A percentile compares a stretch with the other conserved stretches of the same genome.
phyloP scores from a whole-genome alignment of 179 eudicot species.

The Corrigiola litoralis region DNA sequence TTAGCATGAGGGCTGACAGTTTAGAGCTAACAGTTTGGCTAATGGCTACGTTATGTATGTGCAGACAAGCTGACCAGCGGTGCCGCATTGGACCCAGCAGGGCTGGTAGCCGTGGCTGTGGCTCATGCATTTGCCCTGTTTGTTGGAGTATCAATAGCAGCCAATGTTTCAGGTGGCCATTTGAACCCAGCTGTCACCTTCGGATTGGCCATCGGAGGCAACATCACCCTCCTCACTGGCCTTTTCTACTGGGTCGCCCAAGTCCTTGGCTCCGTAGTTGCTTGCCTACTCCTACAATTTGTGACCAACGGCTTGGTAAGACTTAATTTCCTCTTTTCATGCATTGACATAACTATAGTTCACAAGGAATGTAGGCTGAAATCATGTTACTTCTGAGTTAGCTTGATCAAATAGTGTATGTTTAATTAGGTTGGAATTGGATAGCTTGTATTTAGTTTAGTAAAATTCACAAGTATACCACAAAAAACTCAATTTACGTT shows the following conservation, averaged over 20 bases:
- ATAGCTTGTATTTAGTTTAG: no score
- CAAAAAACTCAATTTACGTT: no score
- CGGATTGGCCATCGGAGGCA: conserved; percentile 57
- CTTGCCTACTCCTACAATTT: conserved; percentile 55
- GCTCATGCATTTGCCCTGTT: conserved; percentile 72
- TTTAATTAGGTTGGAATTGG: no score
- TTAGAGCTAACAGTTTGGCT: no score
- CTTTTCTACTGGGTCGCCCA: conserved; percentile 69
- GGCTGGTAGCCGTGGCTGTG: conserved; percentile 55
- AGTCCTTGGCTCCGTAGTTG: conserved; percentile 51
- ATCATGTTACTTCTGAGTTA: no score
- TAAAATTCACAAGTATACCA: no score
- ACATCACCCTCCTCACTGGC: conserved; percentile 58
- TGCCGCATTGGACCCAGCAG: conserved; percentile 60
- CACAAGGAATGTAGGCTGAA: not conserved
- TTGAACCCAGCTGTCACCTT: conserved; percentile 61
- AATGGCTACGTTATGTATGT: not conserved
- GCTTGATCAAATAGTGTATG: no score
- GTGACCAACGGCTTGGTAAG: conserved; percentile 53
- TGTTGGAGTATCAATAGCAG: conserved; percentile 55
- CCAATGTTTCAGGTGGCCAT: conserved; percentile 57
- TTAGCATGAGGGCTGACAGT: no score
- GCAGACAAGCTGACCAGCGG: conserved; percentile 47
- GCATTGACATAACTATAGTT: not conserved
- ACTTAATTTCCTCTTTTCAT: not conserved